Percentiles rank a stretch among this genome's conserved stretches.
Evolutionary conservation across 257 asterid species (phyloP).

Genomic region (Ilex asprella): DNA sequence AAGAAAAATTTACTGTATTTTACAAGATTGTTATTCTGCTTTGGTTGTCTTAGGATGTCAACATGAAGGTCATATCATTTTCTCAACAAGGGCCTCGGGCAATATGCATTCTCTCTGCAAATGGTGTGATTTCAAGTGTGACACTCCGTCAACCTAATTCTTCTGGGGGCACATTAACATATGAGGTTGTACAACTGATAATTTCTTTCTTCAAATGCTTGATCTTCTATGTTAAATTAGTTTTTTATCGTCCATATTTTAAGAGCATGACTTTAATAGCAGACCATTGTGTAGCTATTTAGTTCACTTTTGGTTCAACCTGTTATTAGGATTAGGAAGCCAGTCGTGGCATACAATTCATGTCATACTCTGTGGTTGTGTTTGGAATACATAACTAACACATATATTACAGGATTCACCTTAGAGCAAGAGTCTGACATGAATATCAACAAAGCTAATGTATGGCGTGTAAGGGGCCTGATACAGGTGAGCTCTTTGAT

Average conservation of each 20-base stretch:
- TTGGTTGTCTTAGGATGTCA: constrained; percentile 50
- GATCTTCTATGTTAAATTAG: neutral
- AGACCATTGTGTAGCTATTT: too few species aligned
- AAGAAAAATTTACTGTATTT: neutral
- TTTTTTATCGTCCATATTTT: neutral
- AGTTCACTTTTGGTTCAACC: too few species aligned
- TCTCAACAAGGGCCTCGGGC: constrained; percentile 89
- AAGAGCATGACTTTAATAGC: too few species aligned
- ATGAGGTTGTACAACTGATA: constrained; percentile 44
- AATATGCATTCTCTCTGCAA: constrained; percentile 78
- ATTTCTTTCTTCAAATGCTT: neutral
- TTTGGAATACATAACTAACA: too few species aligned
- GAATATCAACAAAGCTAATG: constrained; percentile 61
- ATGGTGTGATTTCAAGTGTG: constrained; percentile 70
- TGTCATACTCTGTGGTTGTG: too few species aligned
- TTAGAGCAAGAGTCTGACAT: constrained; percentile 62
- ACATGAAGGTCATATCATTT: constrained; percentile 74
- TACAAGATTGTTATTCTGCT: neutral
- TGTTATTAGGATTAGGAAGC: too few species aligned
- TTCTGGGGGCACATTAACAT: constrained; percentile 80
- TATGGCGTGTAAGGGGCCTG: constrained; percentile 87
- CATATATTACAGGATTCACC: constrained; percentile 32
- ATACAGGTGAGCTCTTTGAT: constrained; percentile 48
- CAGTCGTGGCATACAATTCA: too few species aligned
- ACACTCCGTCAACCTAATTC: constrained; percentile 85